A percentile compares a stretch with the other conserved stretches of the same genome.
phyloP scores from a whole-genome alignment of 108 stramenopile genomes.

The Chaetoceros tenuissimus region DNA sequence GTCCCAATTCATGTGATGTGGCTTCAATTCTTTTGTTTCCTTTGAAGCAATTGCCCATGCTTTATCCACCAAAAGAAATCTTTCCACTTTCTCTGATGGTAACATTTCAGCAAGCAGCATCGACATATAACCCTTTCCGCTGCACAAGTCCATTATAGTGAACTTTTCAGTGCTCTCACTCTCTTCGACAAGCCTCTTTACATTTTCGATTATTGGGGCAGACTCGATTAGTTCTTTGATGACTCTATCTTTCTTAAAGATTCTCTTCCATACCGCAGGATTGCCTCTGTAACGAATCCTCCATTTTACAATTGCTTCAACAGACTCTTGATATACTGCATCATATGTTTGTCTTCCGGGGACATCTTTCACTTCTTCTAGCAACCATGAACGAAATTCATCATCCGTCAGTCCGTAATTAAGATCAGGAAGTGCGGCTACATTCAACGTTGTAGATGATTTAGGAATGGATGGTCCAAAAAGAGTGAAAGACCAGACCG shows the following conservation, averaged over 20 bases:
- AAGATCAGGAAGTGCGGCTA: slow-evolving; percentile 1
- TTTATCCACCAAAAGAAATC: slow-evolving; percentile 46
- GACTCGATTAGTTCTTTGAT: slow-evolving; percentile 60
- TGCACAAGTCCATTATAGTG: slow-evolving; percentile 51
- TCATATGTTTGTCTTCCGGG: slow-evolving; percentile 8
- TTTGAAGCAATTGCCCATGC: slow-evolving; percentile 56
- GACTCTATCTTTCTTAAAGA: slow-evolving; percentile 43
- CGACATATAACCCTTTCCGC: slow-evolving; percentile 45
- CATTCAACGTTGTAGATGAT: too few species aligned
- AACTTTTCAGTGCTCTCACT: too few species aligned
- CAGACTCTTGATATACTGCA: not conserved
- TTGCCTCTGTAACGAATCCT: slow-evolving; percentile 40
- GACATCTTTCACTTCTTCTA: slow-evolving; percentile 6
- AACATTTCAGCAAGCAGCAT: slow-evolving; percentile 51
- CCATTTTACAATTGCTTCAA: slow-evolving; percentile 26
- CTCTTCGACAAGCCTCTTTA: slow-evolving; percentile 4
- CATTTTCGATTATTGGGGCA: slow-evolving; percentile 39
- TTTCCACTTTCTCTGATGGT: slow-evolving; percentile 29
- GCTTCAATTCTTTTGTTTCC: slow-evolving; percentile 12
- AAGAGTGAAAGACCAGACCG: too few species aligned
- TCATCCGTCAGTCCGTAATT: slow-evolving; percentile 20
- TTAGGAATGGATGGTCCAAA: too few species aligned
- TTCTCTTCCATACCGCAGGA: slow-evolving; percentile 35
- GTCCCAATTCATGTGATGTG: slow-evolving; percentile 53
- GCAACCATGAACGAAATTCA: slow-evolving; percentile 10